Base-by-base conservation (phyloP, 2,329 filamentous ascomycete species). In the Neodidymelliopsis sp. region DNA sequence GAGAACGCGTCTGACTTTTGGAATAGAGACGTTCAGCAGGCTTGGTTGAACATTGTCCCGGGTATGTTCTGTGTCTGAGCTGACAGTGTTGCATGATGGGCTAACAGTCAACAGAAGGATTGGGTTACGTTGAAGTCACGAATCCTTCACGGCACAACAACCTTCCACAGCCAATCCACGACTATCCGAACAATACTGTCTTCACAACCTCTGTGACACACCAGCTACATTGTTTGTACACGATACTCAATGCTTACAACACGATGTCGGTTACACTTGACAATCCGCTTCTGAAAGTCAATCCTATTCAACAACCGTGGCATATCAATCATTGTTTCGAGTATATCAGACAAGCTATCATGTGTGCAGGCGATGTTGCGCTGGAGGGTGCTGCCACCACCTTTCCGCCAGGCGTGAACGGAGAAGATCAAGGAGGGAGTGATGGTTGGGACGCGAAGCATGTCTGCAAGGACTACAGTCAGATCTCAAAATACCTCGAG, bases 251-350 rank as follows among this genome's bases (percentile, higher is more conserved):
- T 31, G 67, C 67, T 6, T 69, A 71, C 53, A 69, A 68, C 44
- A 63, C 54, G 11, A 56, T 67, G 35, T 58, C 60, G 20, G 27
- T 65, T 3, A 53, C 45, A 4, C 41, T 58, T 1, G 48, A 49
- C 12, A 46, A 39, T 6, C 43, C 56, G 4, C 36, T 49, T 5
- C 11, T 48, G 3, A 53, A 46, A 16, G 25, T 33, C 33, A 19
- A 59, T 13, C 48, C 59, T 1, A 59, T 69, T 25, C 62, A 68
- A 20, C 65, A 67, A 56, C 60, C 66, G 4, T 71, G 68, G 68
- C 68, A 70, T 23, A 58, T 71, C 20, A 69, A 65, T 35, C 68
- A 71, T 49, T 70, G 67, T 51, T 71, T 69, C 42, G 67, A 70
- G 19, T 70, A 71, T 43, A 59, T 71, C 15, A 42, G 67, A 13